Conservation (phyloP, 768 basidiomycete genomes). For the Collybia sp. region DNA sequence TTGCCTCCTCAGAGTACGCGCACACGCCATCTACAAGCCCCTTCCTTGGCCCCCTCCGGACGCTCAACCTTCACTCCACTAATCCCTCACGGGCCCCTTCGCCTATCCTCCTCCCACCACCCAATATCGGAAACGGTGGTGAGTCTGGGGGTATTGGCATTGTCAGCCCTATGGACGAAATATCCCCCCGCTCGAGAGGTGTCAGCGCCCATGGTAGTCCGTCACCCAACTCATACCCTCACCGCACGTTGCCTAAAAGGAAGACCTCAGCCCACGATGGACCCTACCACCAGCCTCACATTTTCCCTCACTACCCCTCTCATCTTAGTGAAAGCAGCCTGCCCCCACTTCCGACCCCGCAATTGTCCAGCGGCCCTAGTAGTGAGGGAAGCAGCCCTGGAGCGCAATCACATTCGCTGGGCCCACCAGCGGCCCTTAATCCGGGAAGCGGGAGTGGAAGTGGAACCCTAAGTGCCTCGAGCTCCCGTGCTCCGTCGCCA, state of each 20-base stretch:
- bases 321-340: constrained; percentile 13
- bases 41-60: constrained; percentile 74
- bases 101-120: constrained; percentile 61
- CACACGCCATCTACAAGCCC: constrained; percentile 75
- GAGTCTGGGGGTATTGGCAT: constrained; percentile 12
- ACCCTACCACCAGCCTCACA: constrained; percentile 7
- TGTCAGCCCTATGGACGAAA: background rate
- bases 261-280: constrained; percentile 14
- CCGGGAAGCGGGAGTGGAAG: constrained; percentile 1
- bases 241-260: constrained; percentile 6
- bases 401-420: constrained; percentile 32
- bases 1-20: constrained; percentile 20
- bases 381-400: constrained; percentile 63
- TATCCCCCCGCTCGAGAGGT: constrained; percentile 11
- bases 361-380: constrained; percentile 61
- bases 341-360: constrained; percentile 46
- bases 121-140: constrained; percentile 16
- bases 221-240: constrained; percentile 13
- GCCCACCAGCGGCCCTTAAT: constrained; percentile 6
- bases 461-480: constrained; percentile 40
- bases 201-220: constrained; percentile 26
- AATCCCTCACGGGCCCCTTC: constrained; percentile 69
- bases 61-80: constrained; percentile 69
- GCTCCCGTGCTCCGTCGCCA: constrained; percentile 60
- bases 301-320: constrained; percentile 18